Percentiles rank a stretch among this genome's conserved stretches.
phyloP scores from a whole-genome alignment of 2,329 filamentous ascomycete genomes.

The Thelonectria rubi region DNA sequence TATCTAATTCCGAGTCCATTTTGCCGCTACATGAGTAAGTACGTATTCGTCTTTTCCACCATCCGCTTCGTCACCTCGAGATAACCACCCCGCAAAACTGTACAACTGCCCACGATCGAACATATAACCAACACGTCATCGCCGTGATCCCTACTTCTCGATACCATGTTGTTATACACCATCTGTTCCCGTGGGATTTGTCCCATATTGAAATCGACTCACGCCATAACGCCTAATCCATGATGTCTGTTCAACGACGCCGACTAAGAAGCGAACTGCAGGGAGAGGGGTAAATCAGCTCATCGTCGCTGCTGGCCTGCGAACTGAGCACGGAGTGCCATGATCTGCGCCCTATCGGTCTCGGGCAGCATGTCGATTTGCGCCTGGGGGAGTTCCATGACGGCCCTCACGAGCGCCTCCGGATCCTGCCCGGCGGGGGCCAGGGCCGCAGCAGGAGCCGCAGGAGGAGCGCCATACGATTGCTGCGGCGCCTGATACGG shows the following conservation, averaged over 20 bases:
- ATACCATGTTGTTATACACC: background rate
- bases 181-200: conserved; percentile 9
- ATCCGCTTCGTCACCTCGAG: background rate
- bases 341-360: conserved; percentile 79
- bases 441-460: conserved; percentile 44
- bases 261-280: conserved; percentile 2
- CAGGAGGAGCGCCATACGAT: conserved; percentile 47
- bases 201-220: conserved; percentile 14
- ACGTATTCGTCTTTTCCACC: background rate
- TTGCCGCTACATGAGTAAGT: background rate
- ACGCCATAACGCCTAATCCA: conserved; percentile 35
- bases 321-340: conserved; percentile 76
- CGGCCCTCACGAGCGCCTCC: conserved; percentile 80
- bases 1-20: conserved; percentile 27
- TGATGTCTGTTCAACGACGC: conserved; percentile 5
- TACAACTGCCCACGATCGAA: background rate
- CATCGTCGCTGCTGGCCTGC: conserved; percentile 53
- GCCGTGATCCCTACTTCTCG: background rate
- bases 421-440: conserved; percentile 62
- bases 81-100: background rate
- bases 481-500: conserved; percentile 58
- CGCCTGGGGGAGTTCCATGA: conserved; percentile 81
- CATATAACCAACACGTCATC: background rate
- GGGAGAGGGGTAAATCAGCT: background rate
- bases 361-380: conserved; percentile 83